Base-by-base conservation (phyloP, 2,329 filamentous ascomycete genomes). In the Colletotrichum costaricense region DNA sequence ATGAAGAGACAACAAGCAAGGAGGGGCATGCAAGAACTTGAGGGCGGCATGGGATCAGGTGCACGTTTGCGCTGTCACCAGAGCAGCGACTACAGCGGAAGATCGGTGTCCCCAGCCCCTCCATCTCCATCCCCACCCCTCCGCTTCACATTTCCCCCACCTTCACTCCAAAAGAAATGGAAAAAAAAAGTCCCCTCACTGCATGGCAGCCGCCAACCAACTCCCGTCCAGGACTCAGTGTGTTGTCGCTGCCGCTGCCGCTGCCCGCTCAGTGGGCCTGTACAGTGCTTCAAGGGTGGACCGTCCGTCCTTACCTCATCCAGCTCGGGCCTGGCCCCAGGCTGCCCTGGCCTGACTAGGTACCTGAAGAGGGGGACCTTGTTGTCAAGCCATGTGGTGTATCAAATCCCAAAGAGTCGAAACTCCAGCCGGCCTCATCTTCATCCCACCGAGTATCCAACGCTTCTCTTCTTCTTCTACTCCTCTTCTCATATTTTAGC, bases 391-490 rank as follows among this genome's bases (percentile, higher is more conserved):
- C 66, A 73, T 73, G 70, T 54, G 24, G 24, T 64, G 66, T 49
- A 62, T 73, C 68, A 69, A 69, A 64, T 62, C 59, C 33, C 55
- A 60, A 28, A 52, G 55, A 73, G 59, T 73, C 66, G 66, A 73
- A 73, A 69, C 67, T 58, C 33, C 59, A 59, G 42, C 55, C 70
- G 55, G 66, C 66, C 30, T 69, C 67, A 73, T 64, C 59, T 59
- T 55, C 66, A 35, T 59, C 42, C 60, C 54, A 38, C 70, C 54
- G n/a, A 69, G 26, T 55, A 59, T 26, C 42, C 4, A 42, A 19
- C 38, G 14, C 38, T 42, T 42, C 38, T 42, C 38, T 42, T 16
- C 14, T 42, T 42, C 38, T 42, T 42, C 42, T 56, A 55, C 42
- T 28, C 14, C 49, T 55, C 19, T 14, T 54, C 30, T 12, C 22